Percentiles rank a stretch among this genome's conserved stretches.
These are phyloP conservation scores for Daldinia bambusicola DNA, from an alignment of 495 filamentous ascomycete species.

Conservation along the genomic window DNA sequence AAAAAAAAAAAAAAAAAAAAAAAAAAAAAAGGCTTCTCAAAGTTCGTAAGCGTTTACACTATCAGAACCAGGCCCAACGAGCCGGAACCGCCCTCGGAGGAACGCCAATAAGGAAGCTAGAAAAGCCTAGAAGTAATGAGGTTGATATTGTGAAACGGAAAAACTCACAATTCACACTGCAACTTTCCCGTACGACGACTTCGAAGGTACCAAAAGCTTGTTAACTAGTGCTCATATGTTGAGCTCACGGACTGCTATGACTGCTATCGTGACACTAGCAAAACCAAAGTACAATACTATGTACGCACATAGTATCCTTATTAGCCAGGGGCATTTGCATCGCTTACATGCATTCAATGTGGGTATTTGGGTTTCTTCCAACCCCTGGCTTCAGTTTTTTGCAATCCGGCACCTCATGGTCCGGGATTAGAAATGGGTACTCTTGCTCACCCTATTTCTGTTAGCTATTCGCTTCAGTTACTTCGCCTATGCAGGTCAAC, in stretches of 20 bases:
- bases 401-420: background rate
- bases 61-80: background rate
- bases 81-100: constrained; percentile 2
- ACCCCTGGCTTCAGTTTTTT: background rate
- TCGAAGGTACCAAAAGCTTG: constrained; percentile 15
- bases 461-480: background rate
- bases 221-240: constrained; percentile 8
- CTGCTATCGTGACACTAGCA: constrained; percentile 17
- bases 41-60: background rate
- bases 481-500: constrained; percentile 35
- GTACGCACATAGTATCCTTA: background rate
- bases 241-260: constrained; percentile 7
- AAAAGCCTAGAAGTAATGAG: constrained; percentile 18
- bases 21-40: background rate
- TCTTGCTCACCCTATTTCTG: background rate
- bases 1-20: no score
- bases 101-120: constrained; percentile 1
- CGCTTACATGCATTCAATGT: no score
- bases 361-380: background rate
- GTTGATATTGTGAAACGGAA: constrained; percentile 18
- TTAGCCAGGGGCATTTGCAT: background rate
- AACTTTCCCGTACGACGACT: background rate
- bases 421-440: background rate
- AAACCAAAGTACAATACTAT: background rate
- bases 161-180: constrained; percentile 9